Base-by-base conservation (phyloP, 2,329 filamentous ascomycete species). In the Calonectria montana region DNA sequence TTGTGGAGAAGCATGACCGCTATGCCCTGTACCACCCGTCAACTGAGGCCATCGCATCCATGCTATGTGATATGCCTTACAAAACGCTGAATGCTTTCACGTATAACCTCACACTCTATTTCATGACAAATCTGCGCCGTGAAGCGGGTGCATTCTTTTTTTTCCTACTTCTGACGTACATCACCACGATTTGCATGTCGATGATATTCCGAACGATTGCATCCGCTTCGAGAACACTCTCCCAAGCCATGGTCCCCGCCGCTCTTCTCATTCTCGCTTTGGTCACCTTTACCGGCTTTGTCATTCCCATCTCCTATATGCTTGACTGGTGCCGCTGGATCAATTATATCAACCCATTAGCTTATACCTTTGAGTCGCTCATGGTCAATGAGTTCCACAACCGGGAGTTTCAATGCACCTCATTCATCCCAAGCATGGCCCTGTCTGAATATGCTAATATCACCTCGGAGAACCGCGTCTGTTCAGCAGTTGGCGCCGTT, bases 261-360 rank as follows among this genome's bases (percentile, higher is more conserved):
- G 80, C 84, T 0, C 74, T 87, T 2, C 79, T 86, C 18, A 78
- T 80, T 7, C 71, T 81, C 0, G 78, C 77, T 3, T 1, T 81
- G 1, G 72, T 81, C 0, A 81, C 74, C 0, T 81, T 82, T 72
- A 90, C 89, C 1, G 89, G 87, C 74, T 88, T 91, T 71, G 80
- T 84, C 12, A 84, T 86, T 23, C 80, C 79, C 2, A 76, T 77
- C 0, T 70, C 77, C 3, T 80, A 81, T 80, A 93, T 91, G 90
- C 84, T 89, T 15, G 89, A 87, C 1, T 94, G 91, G 91, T 89
- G 89, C 45, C 83, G 89, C 45, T 93, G 91, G 91, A 91, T 93
- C 71, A 90, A 89, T 71, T 92, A 91, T 75, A 82, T 92, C 57
- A 88, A 93, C 69, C 90, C 91, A 2, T 87, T 93, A 9, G 88